Conservation (phyloP, 331 rosid genomes). For the Acacia pycnantha region DNA sequence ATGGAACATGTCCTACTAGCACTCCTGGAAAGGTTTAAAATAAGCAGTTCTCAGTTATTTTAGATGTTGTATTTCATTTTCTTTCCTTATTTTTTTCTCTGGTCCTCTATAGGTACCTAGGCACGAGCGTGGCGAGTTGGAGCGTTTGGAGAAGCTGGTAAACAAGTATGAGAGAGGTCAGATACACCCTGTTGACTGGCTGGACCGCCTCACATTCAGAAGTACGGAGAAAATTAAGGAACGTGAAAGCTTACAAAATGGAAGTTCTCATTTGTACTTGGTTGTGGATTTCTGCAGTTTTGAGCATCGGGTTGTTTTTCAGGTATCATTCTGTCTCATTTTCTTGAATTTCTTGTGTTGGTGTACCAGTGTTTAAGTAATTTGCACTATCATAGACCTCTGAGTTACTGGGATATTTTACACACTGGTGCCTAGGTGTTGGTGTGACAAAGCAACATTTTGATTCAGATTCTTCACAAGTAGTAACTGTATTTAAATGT, state of each 20-base stretch:
- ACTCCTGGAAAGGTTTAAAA: constrained; percentile 91
- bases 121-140: constrained; percentile 92
- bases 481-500: constrained; percentile 40
- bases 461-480: constrained; percentile 18
- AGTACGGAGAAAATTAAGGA: constrained; percentile 80
- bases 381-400: background rate
- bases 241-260: constrained; percentile 68
- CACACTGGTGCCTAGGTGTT: background rate
- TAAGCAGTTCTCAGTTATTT: constrained; percentile 21
- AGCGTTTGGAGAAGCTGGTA: constrained; percentile 88
- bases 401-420: constrained; percentile 11
- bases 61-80: background rate
- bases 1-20: constrained; percentile 75
- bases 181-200: constrained; percentile 89
- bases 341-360: constrained; percentile 3
- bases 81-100: background rate
- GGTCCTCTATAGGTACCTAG: constrained; percentile 72
- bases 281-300: constrained; percentile 91
- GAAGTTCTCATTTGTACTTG: constrained; percentile 76
- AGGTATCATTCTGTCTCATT: constrained; percentile 54
- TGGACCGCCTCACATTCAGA: constrained; percentile 89
- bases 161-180: constrained; percentile 96
- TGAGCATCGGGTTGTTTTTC: constrained; percentile 94
- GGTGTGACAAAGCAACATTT: background rate
- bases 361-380: background rate